Percentiles rank a stretch among this genome's conserved stretches.
Conservation (phyloP, 768 basidiomycete genomes). For the Termitomyces sp. region DNA sequence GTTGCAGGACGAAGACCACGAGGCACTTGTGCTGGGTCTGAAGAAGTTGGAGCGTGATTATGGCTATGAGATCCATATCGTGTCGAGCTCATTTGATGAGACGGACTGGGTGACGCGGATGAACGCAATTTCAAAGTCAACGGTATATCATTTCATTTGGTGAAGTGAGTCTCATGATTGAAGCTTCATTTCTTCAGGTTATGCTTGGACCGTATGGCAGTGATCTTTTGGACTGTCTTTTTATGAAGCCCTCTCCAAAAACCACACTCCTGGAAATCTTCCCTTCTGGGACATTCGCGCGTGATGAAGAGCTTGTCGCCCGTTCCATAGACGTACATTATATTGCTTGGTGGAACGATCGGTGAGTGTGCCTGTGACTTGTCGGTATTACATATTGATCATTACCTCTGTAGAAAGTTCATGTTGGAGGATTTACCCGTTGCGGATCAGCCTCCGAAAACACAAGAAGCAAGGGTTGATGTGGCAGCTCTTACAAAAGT, state of each 20-base stretch:
- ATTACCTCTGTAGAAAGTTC: constrained; percentile 26
- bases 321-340: constrained; percentile 50
- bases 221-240: constrained; percentile 63
- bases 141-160: constrained; percentile 35
- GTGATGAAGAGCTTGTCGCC: constrained; percentile 56
- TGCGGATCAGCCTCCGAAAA: constrained; percentile 19
- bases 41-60: constrained; percentile 40
- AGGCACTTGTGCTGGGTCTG: constrained; percentile 54
- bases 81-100: constrained; percentile 40
- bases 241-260: constrained; percentile 55
- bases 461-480: constrained; percentile 29
- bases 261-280: constrained; percentile 77
- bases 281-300: constrained; percentile 56
- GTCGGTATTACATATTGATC: neutral
- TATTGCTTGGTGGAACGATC: constrained; percentile 45
- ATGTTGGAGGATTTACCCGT: constrained; percentile 26
- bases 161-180: constrained; percentile 1
- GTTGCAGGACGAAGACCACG: constrained; percentile 51
- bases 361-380: constrained; percentile 11
- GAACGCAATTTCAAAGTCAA: constrained; percentile 60
- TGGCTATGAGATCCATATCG: constrained; percentile 51
- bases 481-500: constrained; percentile 32
- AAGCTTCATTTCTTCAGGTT: constrained; percentile 31
- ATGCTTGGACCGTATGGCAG: constrained; percentile 54
- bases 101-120: constrained; percentile 60